A percentile compares a stretch with the other conserved stretches of the same genome.
These are phyloP conservation scores for Oryza officinalis DNA, from an alignment of 176 grass and related monocot species.

Conservation along the genomic window DNA sequence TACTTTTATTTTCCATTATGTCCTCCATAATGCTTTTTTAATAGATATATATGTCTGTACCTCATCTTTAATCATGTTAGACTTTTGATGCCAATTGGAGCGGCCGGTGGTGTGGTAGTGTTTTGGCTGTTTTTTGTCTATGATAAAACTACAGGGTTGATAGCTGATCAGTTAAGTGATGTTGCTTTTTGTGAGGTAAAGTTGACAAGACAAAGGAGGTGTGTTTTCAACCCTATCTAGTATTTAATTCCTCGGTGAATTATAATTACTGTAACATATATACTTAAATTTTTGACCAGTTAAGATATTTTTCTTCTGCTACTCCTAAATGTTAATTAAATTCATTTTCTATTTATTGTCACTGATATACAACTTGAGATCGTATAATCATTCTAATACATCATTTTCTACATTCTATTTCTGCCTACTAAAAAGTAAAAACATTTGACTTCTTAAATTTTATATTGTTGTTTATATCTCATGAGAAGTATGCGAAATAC, in stretches of 20 bases:
- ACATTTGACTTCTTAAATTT: neutral
- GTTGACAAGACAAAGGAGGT: neutral
- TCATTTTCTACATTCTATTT: neutral
- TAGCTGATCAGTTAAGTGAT: slow-evolving; percentile 25
- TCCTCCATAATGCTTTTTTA: neutral
- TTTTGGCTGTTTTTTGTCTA: slow-evolving; percentile 8
- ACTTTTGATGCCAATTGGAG: slow-evolving; percentile 32
- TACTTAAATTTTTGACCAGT: neutral
- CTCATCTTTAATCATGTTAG: neutral
- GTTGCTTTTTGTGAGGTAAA: neutral
- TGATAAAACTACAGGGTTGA: slow-evolving; percentile 15
- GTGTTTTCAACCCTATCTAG: neutral
- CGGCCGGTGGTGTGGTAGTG: slow-evolving; percentile 13
- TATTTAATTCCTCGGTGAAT: neutral
- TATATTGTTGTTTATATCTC: neutral
- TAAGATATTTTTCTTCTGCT: neutral
- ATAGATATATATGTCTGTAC: neutral
- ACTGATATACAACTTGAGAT: neutral
- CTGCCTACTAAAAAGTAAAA: neutral
- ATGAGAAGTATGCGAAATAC: neutral
- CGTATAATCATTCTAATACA: neutral
- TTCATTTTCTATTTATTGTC: neutral
- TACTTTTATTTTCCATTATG: neutral
- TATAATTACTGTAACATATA: neutral
- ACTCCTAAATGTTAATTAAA: neutral